Percentiles rank a stretch among this genome's conserved stretches.
These are phyloP conservation scores for Ochetophila trinervis DNA, from an alignment of 306 rosid species.

Conservation along the genomic window DNA sequence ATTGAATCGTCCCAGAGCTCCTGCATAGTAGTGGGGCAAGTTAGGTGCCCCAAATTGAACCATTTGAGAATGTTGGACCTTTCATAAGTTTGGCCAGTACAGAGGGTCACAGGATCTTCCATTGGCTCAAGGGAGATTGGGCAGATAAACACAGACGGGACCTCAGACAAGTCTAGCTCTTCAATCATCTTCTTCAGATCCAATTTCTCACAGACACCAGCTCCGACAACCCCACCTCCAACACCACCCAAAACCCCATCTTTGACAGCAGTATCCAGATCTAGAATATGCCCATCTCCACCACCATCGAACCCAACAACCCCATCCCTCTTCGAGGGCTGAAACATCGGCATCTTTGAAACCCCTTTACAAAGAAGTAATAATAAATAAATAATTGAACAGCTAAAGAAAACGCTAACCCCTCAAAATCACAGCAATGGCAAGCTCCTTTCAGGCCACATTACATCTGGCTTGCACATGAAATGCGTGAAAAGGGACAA, in stretches of 20 bases:
- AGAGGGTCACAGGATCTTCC: conserved; percentile 83
- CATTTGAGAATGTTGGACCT: conserved; percentile 73
- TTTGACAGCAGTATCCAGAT: conserved; percentile 77
- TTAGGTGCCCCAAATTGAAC: conserved; percentile 64
- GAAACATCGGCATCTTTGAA: conserved; percentile 66
- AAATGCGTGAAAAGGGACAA: conserved; percentile 14
- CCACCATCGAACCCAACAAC: conserved; percentile 57
- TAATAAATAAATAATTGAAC: conserved; percentile 10
- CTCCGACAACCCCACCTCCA: conserved; percentile 41
- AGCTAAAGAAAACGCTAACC: conserved; percentile 11
- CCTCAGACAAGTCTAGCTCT: conserved; percentile 64
- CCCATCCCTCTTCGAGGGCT: conserved; percentile 47
- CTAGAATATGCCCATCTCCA: conserved; percentile 70
- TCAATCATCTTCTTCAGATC: conserved; percentile 77
- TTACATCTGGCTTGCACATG: conserved; percentile 34
- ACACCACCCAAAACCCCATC: conserved; percentile 66
- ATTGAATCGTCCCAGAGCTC: conserved; percentile 85
- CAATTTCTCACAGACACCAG: conserved; percentile 51
- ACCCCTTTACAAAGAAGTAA: conserved; percentile 11
- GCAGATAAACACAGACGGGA: conserved; percentile 70
- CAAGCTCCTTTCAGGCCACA: conserved; percentile 37
- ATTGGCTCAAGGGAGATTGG: conserved; percentile 84
- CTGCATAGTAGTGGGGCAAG: conserved; percentile 84
- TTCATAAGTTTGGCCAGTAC: conserved; percentile 83
- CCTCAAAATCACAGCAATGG: conserved; percentile 31